These are phyloP conservation scores for Calvatia gigantea DNA, from an alignment of 768 basidiomycete species.

Conservation along the genomic window DNA sequence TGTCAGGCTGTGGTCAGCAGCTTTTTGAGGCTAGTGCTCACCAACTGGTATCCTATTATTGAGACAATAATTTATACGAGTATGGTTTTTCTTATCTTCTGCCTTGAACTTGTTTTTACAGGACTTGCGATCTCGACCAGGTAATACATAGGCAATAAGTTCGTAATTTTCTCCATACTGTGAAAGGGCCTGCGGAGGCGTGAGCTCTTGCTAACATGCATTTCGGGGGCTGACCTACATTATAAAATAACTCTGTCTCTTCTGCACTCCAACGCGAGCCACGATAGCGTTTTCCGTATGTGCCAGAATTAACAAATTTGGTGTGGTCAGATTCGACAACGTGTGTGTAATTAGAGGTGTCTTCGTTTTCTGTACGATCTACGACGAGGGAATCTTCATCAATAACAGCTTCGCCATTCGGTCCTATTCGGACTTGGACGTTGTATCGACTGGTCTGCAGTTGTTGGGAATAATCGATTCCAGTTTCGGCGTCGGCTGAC, in stretches of 20 bases:
- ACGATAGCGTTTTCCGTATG: slow-evolving; percentile 77
- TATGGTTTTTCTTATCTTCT: slow-evolving; percentile 79
- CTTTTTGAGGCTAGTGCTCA: slow-evolving; percentile 28
- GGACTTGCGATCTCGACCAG: slow-evolving; percentile 81
- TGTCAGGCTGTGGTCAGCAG: neutral
- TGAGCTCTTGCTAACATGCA: slow-evolving; percentile 12
- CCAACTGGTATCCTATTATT: slow-evolving; percentile 75
- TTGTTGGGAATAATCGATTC: slow-evolving; percentile 68
- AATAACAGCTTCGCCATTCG: slow-evolving; percentile 83
- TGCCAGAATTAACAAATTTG: slow-evolving; percentile 82
- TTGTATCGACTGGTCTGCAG: slow-evolving; percentile 70
- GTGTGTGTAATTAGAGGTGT: slow-evolving; percentile 68
- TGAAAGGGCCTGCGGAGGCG: slow-evolving; percentile 62
- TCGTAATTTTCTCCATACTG: slow-evolving; percentile 95
- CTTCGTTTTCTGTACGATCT: slow-evolving; percentile 68
- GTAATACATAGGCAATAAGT: slow-evolving; percentile 81
- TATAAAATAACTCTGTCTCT: slow-evolving; percentile 86
- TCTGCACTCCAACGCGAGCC: slow-evolving; percentile 87
- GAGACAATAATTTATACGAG: slow-evolving; percentile 73
- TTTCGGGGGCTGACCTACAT: slow-evolving; percentile 45
- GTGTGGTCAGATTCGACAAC: slow-evolving; percentile 79
- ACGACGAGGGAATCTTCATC: slow-evolving; percentile 84
- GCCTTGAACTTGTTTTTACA: slow-evolving; percentile 93
- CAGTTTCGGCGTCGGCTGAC: slow-evolving; percentile 38
- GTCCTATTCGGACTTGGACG: slow-evolving; percentile 83